Conservation (phyloP, 345 rosid genomes). For the Eucalyptus victrix region DNA sequence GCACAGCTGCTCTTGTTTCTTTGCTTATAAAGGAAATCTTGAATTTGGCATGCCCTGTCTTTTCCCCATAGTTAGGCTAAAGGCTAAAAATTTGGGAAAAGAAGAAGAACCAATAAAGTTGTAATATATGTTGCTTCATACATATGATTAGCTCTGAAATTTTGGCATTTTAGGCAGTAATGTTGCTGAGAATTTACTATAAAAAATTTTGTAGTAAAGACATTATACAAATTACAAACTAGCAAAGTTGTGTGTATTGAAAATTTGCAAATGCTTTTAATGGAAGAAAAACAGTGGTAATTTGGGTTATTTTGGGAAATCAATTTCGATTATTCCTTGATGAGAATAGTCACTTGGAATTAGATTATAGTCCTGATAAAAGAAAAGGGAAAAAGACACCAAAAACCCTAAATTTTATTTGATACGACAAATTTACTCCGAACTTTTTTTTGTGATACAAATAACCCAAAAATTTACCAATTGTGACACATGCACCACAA, state of each 20-base stretch:
- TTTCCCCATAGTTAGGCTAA: background rate
- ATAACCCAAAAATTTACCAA: accelerated
- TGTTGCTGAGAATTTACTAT: background rate
- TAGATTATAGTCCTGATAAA: background rate
- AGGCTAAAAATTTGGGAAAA: background rate
- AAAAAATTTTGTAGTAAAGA: background rate
- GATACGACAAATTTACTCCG: accelerated
- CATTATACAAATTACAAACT: background rate
- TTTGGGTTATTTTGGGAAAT: background rate
- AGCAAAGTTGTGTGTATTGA: background rate
- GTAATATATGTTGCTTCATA: background rate
- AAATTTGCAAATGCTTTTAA: background rate
- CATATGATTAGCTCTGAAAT: background rate
- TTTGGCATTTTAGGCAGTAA: background rate
- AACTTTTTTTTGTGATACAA: too few relatives aligned
- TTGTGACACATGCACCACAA: too few relatives aligned
- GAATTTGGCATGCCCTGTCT: background rate
- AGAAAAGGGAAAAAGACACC: too few relatives aligned
- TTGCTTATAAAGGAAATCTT: background rate
- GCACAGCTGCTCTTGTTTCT: background rate
- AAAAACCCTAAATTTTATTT: accelerated
- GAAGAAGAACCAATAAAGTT: background rate
- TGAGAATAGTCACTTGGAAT: background rate
- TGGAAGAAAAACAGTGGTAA: background rate
- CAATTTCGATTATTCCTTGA: background rate